Evolutionary conservation across 495 filamentous ascomycete species (phyloP), one percentile per base, ranked within the genome.

Genomic region (Chaetomium cochliodes): DNA sequence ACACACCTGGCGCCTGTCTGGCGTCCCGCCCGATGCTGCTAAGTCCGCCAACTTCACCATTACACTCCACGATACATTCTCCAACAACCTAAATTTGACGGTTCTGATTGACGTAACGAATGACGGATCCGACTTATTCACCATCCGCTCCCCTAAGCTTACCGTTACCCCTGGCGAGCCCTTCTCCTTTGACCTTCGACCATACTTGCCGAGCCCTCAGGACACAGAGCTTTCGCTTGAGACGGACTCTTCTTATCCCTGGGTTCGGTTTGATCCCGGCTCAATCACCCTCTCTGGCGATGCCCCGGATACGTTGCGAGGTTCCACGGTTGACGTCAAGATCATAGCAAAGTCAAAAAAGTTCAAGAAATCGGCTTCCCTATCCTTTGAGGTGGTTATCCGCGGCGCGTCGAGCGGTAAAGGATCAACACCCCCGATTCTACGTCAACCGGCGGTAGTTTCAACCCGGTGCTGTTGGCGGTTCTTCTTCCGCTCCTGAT

Each of bases 21-120:
- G 92, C 1, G 88, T 74, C 2, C 86, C 87, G 18, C 87, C 88
- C 0, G 67, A 74, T 26, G 69, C 78, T 65, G 82, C 82, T 4
- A 72, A 77, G 33, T 84, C 87, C 9, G 76, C 83, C 20, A 90
- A 88, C 63, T 82, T 94, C 56, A 88, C 84, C 1, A 79, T 96
- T 56, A 78, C 79, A 26, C 84, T 89, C 4, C 80, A 74, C 11
- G 91, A 96, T 70, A 77, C 73, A 15, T 88, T 85, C 64, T 84
- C 83, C 2, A 85, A 93, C 67, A 76, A 75, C 30, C 81, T 92
- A 8, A 88, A 82, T 49, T 73, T 88, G 13, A 84, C 86, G n/a
- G 73, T 96, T 39, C 74, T 76, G 28, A 73, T 96, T 20, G 73
- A 83, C n/a, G 79, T 88, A 20, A 26, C 46, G 18, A 26, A 28